Conservation (phyloP, 2,329 filamentous ascomycete genomes). For the Diaporthe sp. region DNA sequence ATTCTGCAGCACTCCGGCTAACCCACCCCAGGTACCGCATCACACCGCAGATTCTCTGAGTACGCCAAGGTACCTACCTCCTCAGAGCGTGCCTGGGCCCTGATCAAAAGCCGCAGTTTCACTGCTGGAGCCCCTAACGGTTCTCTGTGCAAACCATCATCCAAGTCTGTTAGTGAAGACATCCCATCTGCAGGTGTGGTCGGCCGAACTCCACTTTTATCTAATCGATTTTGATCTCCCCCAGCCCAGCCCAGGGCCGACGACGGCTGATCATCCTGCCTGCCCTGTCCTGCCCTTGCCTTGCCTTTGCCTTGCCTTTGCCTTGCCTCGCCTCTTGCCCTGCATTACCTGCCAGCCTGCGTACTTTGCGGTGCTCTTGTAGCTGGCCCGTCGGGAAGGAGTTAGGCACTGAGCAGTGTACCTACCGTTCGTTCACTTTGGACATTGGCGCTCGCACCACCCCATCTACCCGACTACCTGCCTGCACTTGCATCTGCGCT, state of each 20-base stretch:
- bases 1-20: conserved; percentile 17
- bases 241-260: conserved; percentile 15
- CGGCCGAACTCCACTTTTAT: conserved; percentile 15
- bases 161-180: background rate
- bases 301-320: conserved; percentile 4
- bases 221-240: conserved; percentile 30
- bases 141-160: too few relatives aligned
- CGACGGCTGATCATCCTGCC: conserved; percentile 20
- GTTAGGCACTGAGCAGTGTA: background rate
- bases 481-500: conserved; percentile 9
- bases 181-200: background rate
- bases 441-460: conserved; percentile 7
- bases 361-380: background rate
- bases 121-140: background rate
- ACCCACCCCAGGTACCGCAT: background rate
- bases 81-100: background rate
- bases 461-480: background rate
- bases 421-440: background rate
- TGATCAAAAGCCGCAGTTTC: background rate
- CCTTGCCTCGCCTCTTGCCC: conserved; percentile 3
- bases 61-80: background rate
- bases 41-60: background rate
- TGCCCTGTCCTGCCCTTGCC: conserved; percentile 29
- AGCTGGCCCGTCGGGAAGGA: background rate
- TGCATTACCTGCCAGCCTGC: conserved; percentile 6